A percentile compares a stretch with the other conserved stretches of the same genome.
phyloP scores from a whole-genome alignment of 345 rosid species.

The Populus ilicifolia region DNA sequence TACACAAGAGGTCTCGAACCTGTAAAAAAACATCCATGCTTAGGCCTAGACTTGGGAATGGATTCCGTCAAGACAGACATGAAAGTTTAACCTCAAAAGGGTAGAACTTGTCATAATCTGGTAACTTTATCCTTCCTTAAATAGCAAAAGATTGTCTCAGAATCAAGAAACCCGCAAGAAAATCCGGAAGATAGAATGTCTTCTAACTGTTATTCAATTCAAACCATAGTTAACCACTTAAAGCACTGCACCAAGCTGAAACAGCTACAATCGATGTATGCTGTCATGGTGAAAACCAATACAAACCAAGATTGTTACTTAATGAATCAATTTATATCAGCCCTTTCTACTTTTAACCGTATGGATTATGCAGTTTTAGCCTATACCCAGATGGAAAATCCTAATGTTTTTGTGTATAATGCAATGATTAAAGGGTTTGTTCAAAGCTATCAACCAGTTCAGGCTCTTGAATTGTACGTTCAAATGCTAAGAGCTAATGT shows the following conservation, averaged over 20 bases:
- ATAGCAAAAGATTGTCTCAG: no score
- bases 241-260: constrained; percentile 29
- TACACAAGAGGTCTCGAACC: no score
- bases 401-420: constrained; percentile 68
- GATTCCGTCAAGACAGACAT: no score
- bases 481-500: constrained; percentile 50
- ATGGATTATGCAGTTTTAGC: constrained; percentile 43
- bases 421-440: constrained; percentile 56
- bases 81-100: no score
- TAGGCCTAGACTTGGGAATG: no score
- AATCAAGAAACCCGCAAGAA: no score
- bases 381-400: constrained; percentile 42
- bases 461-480: constrained; percentile 38
- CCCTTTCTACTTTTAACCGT: constrained; percentile 33
- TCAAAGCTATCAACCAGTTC: constrained; percentile 31
- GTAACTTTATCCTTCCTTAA: no score
- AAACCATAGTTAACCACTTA: constrained; percentile 17
- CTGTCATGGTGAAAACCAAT: constrained; percentile 53
- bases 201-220: background rate
- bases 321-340: constrained; percentile 60
- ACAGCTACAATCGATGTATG: constrained; percentile 46
- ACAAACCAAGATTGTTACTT: constrained; percentile 53
- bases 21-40: no score
- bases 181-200: background rate
- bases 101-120: no score